phyloP scores from a whole-genome alignment of 83 land plant species.

The Picea abies region DNA sequence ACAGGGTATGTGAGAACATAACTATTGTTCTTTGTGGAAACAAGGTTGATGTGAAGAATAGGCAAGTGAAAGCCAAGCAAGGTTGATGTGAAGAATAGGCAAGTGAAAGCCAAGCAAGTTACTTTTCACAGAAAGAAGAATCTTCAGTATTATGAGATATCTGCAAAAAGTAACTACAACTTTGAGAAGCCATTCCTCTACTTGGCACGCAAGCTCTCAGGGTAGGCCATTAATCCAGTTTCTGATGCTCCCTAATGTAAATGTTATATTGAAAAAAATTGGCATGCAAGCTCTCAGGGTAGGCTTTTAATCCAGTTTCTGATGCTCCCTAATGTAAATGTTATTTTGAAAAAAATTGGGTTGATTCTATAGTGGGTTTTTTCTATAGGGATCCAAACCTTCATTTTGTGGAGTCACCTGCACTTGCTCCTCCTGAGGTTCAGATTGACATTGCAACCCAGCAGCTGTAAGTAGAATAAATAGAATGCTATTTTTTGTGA shows the following conservation, averaged over 20 bases:
- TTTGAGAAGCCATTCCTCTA: constrained; percentile 91
- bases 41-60: constrained; percentile 79
- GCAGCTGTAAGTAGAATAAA: too few species aligned
- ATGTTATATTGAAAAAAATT: too few species aligned
- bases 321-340: neutral
- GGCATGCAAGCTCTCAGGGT: neutral
- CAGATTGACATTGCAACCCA: too few species aligned
- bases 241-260: neutral
- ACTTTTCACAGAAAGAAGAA: constrained; percentile 85
- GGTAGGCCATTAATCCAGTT: constrained; percentile 31
- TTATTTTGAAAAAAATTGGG: neutral
- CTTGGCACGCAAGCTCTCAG: constrained; percentile 83
- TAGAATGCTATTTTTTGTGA: neutral
- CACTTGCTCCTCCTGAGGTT: too few species aligned
- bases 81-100: constrained; percentile 82
- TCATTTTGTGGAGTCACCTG: too few species aligned
- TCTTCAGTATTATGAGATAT: constrained; percentile 77
- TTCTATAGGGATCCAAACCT: constrained; percentile 2
- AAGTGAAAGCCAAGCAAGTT: constrained; percentile 76
- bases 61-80: constrained; percentile 77
- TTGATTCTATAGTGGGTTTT: neutral
- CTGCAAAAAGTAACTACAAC: constrained; percentile 86
- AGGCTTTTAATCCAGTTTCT: neutral
- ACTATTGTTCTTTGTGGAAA: constrained; percentile 61
- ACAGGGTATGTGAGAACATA: constrained; percentile 46